A percentile compares a stretch with the other conserved stretches of the same genome.
These are phyloP conservation scores for Glycine tomentella DNA, from an alignment of 306 rosid species.

Conservation along the genomic window DNA sequence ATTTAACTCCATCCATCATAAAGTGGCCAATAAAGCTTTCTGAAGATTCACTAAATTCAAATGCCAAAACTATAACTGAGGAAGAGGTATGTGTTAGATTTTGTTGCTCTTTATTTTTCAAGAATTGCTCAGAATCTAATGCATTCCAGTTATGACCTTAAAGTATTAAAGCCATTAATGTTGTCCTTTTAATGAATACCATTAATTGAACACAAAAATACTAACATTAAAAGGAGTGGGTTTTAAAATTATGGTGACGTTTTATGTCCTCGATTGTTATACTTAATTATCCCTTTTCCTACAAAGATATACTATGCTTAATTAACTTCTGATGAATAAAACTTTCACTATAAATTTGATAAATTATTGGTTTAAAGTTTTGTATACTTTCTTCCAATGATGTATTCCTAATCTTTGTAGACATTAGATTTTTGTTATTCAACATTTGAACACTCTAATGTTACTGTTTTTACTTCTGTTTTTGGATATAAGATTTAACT, in stretches of 20 bases:
- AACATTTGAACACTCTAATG: neutral
- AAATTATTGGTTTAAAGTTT: neutral
- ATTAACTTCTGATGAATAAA: neutral
- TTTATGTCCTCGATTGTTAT: neutral
- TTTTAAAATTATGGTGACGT: neutral
- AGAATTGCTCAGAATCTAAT: neutral
- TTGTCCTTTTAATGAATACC: neutral
- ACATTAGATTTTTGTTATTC: too few relatives aligned
- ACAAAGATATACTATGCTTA: neutral
- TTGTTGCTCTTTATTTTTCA: neutral
- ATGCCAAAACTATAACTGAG: conserved; percentile 52
- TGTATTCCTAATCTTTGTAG: neutral
- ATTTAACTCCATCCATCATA: conserved; percentile 69
- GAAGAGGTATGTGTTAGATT: conserved; percentile 58
- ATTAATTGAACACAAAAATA: neutral
- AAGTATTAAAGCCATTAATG: neutral
- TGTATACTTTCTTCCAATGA: neutral
- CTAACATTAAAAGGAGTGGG: too few relatives aligned
- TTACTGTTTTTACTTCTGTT: too few relatives aligned
- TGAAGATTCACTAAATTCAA: conserved; percentile 64
- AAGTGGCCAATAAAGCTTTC: conserved; percentile 61
- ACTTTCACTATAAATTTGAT: neutral
- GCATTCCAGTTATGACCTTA: neutral
- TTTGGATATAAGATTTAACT: too few relatives aligned
- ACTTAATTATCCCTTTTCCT: neutral